phyloP scores from a whole-genome alignment of 768 basidiomycete genomes.

The Boletus rubroflammeus region DNA sequence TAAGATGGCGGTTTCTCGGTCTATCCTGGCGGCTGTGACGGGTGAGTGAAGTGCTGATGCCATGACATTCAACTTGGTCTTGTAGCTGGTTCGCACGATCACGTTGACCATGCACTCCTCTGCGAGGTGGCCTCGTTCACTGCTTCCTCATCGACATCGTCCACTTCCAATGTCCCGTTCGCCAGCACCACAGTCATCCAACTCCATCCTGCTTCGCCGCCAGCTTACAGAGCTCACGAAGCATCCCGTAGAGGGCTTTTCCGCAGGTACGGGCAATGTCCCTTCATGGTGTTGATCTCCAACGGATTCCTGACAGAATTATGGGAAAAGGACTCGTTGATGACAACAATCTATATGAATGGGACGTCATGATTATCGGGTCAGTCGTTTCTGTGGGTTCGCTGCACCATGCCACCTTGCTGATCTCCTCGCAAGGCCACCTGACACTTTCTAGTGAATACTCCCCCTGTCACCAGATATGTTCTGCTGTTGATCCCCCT shows the following conservation, averaged over 20 bases:
- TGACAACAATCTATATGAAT: slow-evolving; percentile 91
- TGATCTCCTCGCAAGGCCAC: slow-evolving; percentile 53
- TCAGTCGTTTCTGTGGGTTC: slow-evolving; percentile 36
- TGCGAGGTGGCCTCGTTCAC: neutral
- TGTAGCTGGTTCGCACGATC: slow-evolving; percentile 17
- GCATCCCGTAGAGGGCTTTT: slow-evolving; percentile 93
- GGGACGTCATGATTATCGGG: slow-evolving; percentile 97
- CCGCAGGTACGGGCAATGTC: slow-evolving; percentile 61
- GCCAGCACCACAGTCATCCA: slow-evolving; percentile 32
- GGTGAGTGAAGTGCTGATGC: neutral
- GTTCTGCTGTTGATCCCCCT: slow-evolving; percentile 1
- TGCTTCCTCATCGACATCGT: slow-evolving; percentile 5
- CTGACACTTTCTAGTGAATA: slow-evolving; percentile 87
- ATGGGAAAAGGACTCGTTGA: slow-evolving; percentile 76
- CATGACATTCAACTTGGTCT: no score
- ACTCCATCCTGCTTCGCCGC: slow-evolving; percentile 64
- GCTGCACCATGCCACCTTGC: slow-evolving; percentile 8
- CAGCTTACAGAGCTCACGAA: slow-evolving; percentile 87
- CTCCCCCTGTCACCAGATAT: neutral
- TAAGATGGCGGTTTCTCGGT: neutral
- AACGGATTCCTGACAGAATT: slow-evolving; percentile 34
- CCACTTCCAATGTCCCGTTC: slow-evolving; percentile 18
- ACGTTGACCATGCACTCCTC: slow-evolving; percentile 7
- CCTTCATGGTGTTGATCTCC: slow-evolving; percentile 28
- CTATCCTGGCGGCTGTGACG: neutral